A percentile compares a stretch with the other conserved stretches of the same genome.
Evolutionary conservation across 176 grass and related monocot genomes (phyloP).

Genomic region (Coix lacrymajobi): DNA sequence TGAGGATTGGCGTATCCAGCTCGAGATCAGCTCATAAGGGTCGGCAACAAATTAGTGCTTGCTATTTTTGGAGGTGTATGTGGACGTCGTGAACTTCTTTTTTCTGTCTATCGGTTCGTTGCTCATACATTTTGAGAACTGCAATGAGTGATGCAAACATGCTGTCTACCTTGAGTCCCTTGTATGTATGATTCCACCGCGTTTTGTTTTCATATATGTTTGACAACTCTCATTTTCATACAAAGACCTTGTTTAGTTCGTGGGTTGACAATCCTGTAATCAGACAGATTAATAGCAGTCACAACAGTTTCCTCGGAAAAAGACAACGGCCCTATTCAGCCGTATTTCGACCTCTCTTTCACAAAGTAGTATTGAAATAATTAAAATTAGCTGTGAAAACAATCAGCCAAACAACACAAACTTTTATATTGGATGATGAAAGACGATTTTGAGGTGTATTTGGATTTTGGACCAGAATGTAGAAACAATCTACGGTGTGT

Average conservation of each 20-base stretch:
- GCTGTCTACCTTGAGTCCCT: background rate
- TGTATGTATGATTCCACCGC: background rate
- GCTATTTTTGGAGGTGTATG: slow-evolving; percentile 11
- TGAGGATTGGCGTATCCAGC: slow-evolving; percentile 57
- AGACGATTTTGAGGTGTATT: background rate
- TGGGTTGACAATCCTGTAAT: no score
- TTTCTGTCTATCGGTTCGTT: background rate
- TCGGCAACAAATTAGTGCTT: background rate
- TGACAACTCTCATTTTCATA: no score
- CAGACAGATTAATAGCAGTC: no score
- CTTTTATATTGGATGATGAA: background rate
- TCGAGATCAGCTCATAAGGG: slow-evolving; percentile 41
- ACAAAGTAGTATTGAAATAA: no score
- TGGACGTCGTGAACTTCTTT: background rate
- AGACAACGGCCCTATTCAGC: no score
- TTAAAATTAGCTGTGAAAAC: no score
- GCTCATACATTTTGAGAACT: background rate
- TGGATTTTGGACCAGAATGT: no score
- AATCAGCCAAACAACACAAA: no score
- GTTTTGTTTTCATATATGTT: background rate
- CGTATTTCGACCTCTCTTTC: no score
- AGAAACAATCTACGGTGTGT: no score
- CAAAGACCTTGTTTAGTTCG: no score
- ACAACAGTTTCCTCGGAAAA: no score
- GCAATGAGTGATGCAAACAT: background rate